A percentile compares a stretch with the other conserved stretches of the same genome.
Evolutionary conservation across 768 basidiomycete genomes (phyloP).

Genomic region (Rhodotorula kratochvilovae): DNA sequence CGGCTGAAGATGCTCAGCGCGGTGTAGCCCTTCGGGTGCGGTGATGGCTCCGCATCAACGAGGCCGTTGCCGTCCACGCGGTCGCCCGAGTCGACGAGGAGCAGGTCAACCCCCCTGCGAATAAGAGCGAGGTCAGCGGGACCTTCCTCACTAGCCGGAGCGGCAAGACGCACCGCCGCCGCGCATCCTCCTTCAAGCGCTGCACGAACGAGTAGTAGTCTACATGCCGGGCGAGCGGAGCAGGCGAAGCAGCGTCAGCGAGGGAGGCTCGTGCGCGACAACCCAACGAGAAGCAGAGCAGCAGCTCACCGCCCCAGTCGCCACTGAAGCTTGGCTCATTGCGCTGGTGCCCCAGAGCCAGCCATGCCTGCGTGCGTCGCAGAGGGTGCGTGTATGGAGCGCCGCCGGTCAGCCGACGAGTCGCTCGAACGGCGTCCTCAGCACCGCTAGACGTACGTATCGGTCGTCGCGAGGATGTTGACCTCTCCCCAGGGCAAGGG

Average conservation of each 20-base stretch:
- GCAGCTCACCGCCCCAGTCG: slow-evolving; percentile 43
- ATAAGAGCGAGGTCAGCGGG: background rate
- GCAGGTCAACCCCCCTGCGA: slow-evolving; percentile 64
- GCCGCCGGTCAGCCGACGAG: too few relatives aligned
- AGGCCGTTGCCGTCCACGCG: slow-evolving; percentile 62
- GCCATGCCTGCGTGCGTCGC: slow-evolving; percentile 44
- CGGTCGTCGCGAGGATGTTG: slow-evolving; percentile 81
- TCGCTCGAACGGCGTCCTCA: too few relatives aligned
- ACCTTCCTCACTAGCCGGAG: background rate
- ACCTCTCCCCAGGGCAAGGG: slow-evolving; percentile 81
- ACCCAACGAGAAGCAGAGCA: background rate
- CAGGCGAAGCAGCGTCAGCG: slow-evolving; percentile 40
- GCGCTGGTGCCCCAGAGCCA: slow-evolving; percentile 80
- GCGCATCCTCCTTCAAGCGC: slow-evolving; percentile 72
- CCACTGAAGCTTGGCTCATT: slow-evolving; percentile 67
- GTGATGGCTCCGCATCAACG: slow-evolving; percentile 67
- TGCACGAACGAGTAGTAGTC: slow-evolving; percentile 80
- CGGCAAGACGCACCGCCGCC: slow-evolving; percentile 49
- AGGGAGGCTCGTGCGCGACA: background rate
- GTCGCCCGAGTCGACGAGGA: slow-evolving; percentile 63
- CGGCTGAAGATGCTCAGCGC: slow-evolving; percentile 68
- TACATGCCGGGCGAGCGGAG: slow-evolving; percentile 51
- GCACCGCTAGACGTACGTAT: slow-evolving; percentile 49
- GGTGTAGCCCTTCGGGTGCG: slow-evolving; percentile 50
- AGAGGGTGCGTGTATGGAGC: background rate